A percentile compares a stretch with the other conserved stretches of the same genome.
Evolutionary conservation across 140 eudicot species (phyloP).

Genomic region (Senecio squalidus): DNA sequence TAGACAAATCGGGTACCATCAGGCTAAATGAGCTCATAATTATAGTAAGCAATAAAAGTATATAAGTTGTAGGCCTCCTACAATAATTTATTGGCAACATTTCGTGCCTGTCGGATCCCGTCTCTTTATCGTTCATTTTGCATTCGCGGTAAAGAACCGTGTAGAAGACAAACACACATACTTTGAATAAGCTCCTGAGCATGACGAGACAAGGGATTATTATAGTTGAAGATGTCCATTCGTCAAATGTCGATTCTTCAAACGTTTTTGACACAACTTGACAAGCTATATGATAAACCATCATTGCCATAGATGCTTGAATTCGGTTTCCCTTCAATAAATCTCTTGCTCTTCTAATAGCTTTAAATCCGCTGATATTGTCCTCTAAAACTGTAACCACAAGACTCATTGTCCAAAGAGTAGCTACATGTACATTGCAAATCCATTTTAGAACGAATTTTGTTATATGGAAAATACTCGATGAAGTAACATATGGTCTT

Average conservation of each 20-base stretch:
- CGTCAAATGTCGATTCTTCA: slow-evolving; percentile 2
- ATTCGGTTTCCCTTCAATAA: slow-evolving; percentile 18
- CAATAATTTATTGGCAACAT: background rate
- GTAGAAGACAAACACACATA: slow-evolving; percentile 15
- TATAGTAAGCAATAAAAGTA: no score
- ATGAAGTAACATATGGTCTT: slow-evolving; percentile 2
- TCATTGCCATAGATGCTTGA: slow-evolving; percentile 2
- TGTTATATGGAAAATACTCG: background rate
- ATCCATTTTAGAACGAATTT: background rate
- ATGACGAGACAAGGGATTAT: background rate
- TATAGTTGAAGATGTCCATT: background rate
- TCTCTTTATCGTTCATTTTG: slow-evolving; percentile 6
- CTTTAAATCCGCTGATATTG: slow-evolving; percentile 27
- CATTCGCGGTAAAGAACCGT: slow-evolving; percentile 20
- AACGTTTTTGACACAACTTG: background rate
- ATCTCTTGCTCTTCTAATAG: slow-evolving; percentile 25
- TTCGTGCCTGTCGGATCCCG: background rate
- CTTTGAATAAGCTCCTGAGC: slow-evolving; percentile 7
- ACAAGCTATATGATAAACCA: background rate
- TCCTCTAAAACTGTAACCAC: slow-evolving; percentile 35
- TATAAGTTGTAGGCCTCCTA: no score
- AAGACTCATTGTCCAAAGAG: slow-evolving; percentile 26
- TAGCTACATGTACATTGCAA: slow-evolving; percentile 1
- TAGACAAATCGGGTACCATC: no score
- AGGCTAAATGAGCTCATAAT: no score